phyloP scores from a whole-genome alignment of 495 filamentous ascomycete species.

The Penicillium longicatenatum region DNA sequence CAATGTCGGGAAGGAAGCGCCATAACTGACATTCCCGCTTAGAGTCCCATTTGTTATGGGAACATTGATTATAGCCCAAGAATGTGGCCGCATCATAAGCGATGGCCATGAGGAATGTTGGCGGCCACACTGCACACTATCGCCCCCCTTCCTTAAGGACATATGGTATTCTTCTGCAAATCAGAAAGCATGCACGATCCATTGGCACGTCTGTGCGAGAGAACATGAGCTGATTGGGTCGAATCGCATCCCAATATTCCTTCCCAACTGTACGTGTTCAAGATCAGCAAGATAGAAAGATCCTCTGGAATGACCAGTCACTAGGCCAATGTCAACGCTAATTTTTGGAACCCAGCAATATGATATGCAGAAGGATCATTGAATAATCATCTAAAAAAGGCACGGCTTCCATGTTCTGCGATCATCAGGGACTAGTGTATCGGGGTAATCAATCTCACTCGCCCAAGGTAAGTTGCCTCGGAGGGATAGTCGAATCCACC shows the following conservation, averaged over 20 bases:
- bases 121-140: conserved; percentile 31
- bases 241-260: neutral
- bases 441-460: too few relatives aligned
- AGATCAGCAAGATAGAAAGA: neutral
- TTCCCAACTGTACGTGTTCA: neutral
- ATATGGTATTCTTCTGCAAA: conserved; percentile 4
- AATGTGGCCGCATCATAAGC: conserved; percentile 41
- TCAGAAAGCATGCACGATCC: neutral
- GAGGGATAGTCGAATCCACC: too few relatives aligned
- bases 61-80: conserved; percentile 26
- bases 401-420: neutral
- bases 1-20: conserved; percentile 4
- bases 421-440: neutral
- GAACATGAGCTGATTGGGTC: neutral
- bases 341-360: neutral
- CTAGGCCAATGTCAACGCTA: neutral
- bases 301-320: neutral
- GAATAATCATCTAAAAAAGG: neutral
- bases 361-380: neutral
- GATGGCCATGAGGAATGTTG: conserved; percentile 37
- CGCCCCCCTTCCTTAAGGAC: conserved; percentile 11
- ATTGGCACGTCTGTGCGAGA: conserved; percentile 3
- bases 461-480: too few relatives aligned
- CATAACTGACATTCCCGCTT: conserved; percentile 15
- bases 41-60: conserved; percentile 40